Conservation (phyloP, 2,329 filamentous ascomycete species). For the Aspergillus pseudoviridinutans region DNA sequence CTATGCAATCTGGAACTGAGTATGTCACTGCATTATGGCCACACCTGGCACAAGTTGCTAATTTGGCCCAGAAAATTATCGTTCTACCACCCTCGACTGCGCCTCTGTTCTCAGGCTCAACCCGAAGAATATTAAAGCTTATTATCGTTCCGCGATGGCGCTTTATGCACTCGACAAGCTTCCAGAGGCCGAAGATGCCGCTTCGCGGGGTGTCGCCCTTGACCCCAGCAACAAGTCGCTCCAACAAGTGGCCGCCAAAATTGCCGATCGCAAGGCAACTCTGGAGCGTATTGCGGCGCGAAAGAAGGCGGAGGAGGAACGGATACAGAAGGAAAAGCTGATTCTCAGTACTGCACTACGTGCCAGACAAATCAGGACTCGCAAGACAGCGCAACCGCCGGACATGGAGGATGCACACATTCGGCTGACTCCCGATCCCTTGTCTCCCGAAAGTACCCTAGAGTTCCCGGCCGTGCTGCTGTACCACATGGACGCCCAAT, state of each 20-base stretch:
- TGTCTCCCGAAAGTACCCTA: slow-evolving; percentile 68
- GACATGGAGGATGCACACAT: slow-evolving; percentile 83
- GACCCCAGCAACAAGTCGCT: slow-evolving; percentile 68
- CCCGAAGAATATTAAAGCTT: slow-evolving; percentile 78
- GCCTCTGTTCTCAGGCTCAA: slow-evolving; percentile 75
- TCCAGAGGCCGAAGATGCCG: slow-evolving; percentile 75
- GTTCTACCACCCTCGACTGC: slow-evolving; percentile 81
- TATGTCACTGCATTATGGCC: slow-evolving; percentile 34
- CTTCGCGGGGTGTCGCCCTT: slow-evolving; percentile 66
- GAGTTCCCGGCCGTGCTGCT: slow-evolving; percentile 76
- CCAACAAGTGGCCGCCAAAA: slow-evolving; percentile 57
- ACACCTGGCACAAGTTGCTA: slow-evolving; percentile 3
- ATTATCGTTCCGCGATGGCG: slow-evolving; percentile 77
- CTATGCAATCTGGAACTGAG: slow-evolving; percentile 82
- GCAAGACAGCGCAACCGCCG: slow-evolving; percentile 66
- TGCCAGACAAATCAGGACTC: slow-evolving; percentile 66
- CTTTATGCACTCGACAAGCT: slow-evolving; percentile 75
- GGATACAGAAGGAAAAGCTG: slow-evolving; percentile 50
- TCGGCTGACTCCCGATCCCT: slow-evolving; percentile 64
- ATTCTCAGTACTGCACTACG: slow-evolving; percentile 64
- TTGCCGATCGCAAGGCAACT: slow-evolving; percentile 55
- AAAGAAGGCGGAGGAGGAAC: slow-evolving; percentile 50
- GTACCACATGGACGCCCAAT: slow-evolving; percentile 77
- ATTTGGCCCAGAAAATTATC: slow-evolving; percentile 65
- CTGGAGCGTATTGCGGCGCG: slow-evolving; percentile 54